phyloP scores from a whole-genome alignment of 208 protist genomes.

The Wallacemonas sp. region DNA sequence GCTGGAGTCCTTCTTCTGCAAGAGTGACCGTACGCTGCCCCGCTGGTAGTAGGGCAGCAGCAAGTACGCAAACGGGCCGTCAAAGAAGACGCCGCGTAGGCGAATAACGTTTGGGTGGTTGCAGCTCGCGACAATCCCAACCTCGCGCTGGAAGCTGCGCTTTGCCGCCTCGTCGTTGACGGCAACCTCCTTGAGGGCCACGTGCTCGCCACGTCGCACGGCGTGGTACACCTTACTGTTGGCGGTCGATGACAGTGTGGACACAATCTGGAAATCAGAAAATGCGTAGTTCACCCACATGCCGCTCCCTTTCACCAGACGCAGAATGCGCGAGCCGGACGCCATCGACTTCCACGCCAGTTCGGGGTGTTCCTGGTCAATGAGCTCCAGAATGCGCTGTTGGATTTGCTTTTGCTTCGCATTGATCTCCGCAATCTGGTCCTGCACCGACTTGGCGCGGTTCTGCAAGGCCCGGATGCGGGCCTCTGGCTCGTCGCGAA shows the following conservation, averaged over 20 bases:
- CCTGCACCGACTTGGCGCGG: conserved; percentile 34
- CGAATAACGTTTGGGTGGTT: conserved; percentile 68
- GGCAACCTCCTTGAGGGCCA: conserved; percentile 67
- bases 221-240: conserved; percentile 81
- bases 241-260: conserved; percentile 49
- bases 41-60: conserved; percentile 57
- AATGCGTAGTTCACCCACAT: conserved; percentile 70
- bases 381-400: conserved; percentile 51
- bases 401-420: conserved; percentile 50
- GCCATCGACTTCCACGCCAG: conserved; percentile 70
- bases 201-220: conserved; percentile 46
- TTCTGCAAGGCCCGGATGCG: conserved; percentile 36
- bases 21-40: conserved; percentile 38
- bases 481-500: conserved; percentile 51
- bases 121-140: conserved; percentile 54
- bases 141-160: conserved; percentile 58
- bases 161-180: conserved; percentile 47
- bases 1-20: conserved; percentile 41
- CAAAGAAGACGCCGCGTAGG: conserved; percentile 78
- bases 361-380: conserved; percentile 59
- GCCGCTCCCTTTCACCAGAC: conserved; percentile 64
- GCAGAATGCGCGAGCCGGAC: conserved; percentile 59
- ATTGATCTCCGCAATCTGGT: conserved; percentile 34
- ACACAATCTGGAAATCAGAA: conserved; percentile 60
- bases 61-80: conserved; percentile 70